A percentile compares a stretch with the other conserved stretches of the same genome.
Conservation (phyloP, 176 grass and related monocot species). For the Oryza coarctata region DNA sequence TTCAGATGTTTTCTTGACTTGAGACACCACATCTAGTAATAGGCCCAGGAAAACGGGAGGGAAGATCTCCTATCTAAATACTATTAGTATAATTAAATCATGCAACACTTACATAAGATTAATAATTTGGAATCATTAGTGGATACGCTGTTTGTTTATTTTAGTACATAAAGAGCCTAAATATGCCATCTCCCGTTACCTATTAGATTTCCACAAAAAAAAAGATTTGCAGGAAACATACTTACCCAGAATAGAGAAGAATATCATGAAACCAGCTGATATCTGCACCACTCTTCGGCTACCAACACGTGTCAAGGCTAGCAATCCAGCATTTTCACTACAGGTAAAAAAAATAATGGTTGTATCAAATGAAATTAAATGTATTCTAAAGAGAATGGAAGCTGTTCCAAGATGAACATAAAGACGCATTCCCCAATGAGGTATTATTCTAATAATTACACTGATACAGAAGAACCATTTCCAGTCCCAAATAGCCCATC, state of each 20-base stretch:
- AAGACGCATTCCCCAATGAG: background rate
- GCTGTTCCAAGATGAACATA: background rate
- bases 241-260: constrained; percentile 92
- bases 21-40: background rate
- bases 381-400: background rate
- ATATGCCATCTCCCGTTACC: background rate
- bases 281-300: constrained; percentile 96
- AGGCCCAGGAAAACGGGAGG: background rate
- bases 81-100: background rate
- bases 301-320: constrained; percentile 92
- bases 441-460: constrained; percentile 57
- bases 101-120: background rate
- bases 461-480: constrained; percentile 90
- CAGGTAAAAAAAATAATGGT: constrained; percentile 3
- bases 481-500: constrained; percentile 96
- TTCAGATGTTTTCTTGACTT: background rate
- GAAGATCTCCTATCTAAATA: background rate
- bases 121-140: background rate
- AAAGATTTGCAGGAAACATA: background rate
- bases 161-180: background rate
- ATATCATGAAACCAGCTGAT: constrained; percentile 99
- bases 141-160: background rate
- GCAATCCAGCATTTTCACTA: constrained; percentile 95
- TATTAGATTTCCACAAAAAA: background rate
- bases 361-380: background rate